Evolutionary conservation across 2,329 filamentous ascomycete species (phyloP).

Genomic region (Scedosporium dehoogii): DNA sequence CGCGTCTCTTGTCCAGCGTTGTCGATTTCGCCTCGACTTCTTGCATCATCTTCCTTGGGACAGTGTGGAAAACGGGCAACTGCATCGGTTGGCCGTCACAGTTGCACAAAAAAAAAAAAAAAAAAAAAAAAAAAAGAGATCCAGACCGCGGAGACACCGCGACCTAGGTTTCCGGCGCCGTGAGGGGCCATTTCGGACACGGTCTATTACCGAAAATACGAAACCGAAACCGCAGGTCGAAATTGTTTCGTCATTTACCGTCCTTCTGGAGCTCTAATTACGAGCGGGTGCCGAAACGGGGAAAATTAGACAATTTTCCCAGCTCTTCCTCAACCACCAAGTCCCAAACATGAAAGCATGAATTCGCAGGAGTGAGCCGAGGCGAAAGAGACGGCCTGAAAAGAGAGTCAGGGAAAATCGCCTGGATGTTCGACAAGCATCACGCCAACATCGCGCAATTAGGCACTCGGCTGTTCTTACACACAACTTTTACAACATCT

Average conservation of each 20-base stretch:
- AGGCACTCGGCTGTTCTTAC: background rate
- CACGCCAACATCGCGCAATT: background rate
- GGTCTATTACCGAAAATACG: background rate
- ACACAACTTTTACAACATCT: background rate
- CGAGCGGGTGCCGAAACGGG: background rate
- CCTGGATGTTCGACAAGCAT: background rate
- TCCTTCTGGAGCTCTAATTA: background rate
- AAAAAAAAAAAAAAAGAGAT: no score
- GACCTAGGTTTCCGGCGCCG: no score
- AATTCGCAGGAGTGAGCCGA: background rate
- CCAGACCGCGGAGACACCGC: no score
- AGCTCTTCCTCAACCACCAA: background rate
- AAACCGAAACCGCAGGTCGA: background rate
- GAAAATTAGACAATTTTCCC: background rate
- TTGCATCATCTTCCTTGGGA: background rate
- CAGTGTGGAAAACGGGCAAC: no score
- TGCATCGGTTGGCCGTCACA: no score
- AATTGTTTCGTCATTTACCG: conserved; percentile 1
- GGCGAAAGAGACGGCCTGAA: background rate
- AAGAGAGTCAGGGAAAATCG: background rate
- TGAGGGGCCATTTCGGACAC: background rate
- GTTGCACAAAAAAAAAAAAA: no score
- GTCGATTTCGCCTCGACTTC: background rate
- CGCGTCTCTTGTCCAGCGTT: background rate
- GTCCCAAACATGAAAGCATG: background rate